phyloP scores from a whole-genome alignment of 768 basidiomycete species.

The Amanita pseudoporphyria region DNA sequence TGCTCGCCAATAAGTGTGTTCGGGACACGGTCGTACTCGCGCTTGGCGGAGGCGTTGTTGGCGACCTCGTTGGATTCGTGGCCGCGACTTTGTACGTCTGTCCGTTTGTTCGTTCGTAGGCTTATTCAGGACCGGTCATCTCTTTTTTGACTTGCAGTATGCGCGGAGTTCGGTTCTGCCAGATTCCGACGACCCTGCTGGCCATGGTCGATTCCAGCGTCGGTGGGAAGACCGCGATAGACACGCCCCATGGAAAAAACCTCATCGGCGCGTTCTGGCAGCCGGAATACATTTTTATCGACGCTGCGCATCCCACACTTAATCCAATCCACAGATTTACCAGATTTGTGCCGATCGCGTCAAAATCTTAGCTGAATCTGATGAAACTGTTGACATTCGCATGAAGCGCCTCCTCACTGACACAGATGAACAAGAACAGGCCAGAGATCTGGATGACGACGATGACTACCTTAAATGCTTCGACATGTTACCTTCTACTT shows the following conservation, averaged over 20 bases:
- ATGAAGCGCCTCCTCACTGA: too few relatives aligned
- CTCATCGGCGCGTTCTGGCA: slow-evolving; percentile 99
- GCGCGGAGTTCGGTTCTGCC: slow-evolving; percentile 92
- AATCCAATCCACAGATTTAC: too few relatives aligned
- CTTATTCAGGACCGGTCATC: too few relatives aligned
- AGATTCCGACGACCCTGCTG: slow-evolving; percentile 92
- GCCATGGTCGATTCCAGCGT: slow-evolving; percentile 99
- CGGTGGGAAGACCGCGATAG: slow-evolving; percentile 98
- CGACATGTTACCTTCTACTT: too few relatives aligned
- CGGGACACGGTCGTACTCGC: slow-evolving; percentile 90
- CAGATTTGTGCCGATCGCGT: too few relatives aligned
- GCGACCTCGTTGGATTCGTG: slow-evolving; percentile 93
- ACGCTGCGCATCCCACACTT: too few relatives aligned
- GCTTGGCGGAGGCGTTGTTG: slow-evolving; percentile 94
- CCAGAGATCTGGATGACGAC: too few relatives aligned
- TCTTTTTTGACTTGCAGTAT: slow-evolving; percentile 46
- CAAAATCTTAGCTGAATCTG: too few relatives aligned
- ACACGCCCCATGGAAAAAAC: slow-evolving; percentile 97
- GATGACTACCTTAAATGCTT: too few relatives aligned
- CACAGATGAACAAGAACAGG: too few relatives aligned
- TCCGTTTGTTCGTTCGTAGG: too few relatives aligned
- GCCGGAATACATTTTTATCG: slow-evolving; percentile 95
- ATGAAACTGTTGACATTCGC: too few relatives aligned
- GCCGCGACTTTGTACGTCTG: slow-evolving; percentile 90
- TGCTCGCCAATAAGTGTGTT: slow-evolving; percentile 81